Evolutionary conservation across 805 yeast species (phyloP), one percentile per base, ranked within the genome.

Genomic region (Yamadazyma nakazawae): DNA sequence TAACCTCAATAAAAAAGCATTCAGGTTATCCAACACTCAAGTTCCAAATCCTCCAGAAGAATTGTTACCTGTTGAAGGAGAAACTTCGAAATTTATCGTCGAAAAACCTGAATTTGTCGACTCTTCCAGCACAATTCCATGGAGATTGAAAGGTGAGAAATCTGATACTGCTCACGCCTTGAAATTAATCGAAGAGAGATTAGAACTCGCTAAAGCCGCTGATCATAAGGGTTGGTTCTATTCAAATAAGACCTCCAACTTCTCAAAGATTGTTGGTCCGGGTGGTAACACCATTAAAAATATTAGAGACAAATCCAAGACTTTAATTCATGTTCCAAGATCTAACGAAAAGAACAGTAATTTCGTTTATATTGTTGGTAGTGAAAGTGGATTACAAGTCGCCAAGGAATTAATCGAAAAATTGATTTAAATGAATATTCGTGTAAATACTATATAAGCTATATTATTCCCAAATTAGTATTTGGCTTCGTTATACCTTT

Each of bases 261-360:
- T 85, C 63, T 77, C 84, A 48, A 78, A 74, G 61, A 72, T 88
- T 44, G 79, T 89, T 52, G 96, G 96, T 8, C 81, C 88, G 13
- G 84, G 80, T 54, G 96, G 96, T 40, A 66, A 81, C 31, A 81
- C 78, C 51, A 72, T 88, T 59, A 80, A 76, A 57, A 67, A 68
- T 53, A 75, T 88, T 49, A 81, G 94, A 69, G 68, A 70, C 24
- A 68, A 74, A 48, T 71, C 85, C 17, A 80, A 78, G 16, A 74
- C 85, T 34, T 73, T 78, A 47, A 78, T 87, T 51, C 72, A 74
- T 42, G 80, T 86, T 45, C 95, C 94, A 54, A 80, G 80, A 63
- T 67, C 68, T 39, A 64, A 63, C 40, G 85, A 82, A 51, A 69
- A 74, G 51, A 59, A 75, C 51, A 68, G 72, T 52, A 75, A 82